Evolutionary conservation across 2,329 filamentous ascomycete species (phyloP), one percentile per base, ranked within the genome.

Genomic region (Aspergillus proliferans): DNA sequence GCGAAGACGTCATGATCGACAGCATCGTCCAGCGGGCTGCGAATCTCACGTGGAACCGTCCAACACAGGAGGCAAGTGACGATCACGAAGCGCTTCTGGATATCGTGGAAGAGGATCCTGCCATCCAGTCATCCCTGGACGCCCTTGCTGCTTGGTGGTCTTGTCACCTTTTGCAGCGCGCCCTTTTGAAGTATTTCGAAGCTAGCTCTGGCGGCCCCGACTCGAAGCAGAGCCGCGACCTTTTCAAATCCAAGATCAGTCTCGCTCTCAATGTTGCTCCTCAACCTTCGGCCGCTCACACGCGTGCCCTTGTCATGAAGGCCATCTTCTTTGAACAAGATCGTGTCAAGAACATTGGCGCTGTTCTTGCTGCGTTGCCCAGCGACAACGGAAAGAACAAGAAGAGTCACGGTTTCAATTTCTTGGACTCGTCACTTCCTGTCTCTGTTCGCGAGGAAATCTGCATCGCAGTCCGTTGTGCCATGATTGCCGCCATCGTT

Each of bases 71-170:
- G 59, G 82, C 84, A 26, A 79, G 83, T 0, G 72, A 77, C 40
- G 74, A 78, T 3, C 74, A 77, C 19, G 85, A 88, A 54, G 82
- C 85, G 46, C 83, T 87, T 43, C 86, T 94, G 77, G 87, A 94
- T 63, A 78, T 81, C 5, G 88, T 95, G 1, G 87, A 93, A 3
- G 87, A 93, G 51, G 92, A 96, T 61, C 82, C 83, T 46, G 85
- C 89, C 2, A 87, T 96, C 52, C 83, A 87, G 46, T 93, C 88
- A 15, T 88, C 91, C 0, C 80, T 96, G 56, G 92, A 96, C 67
- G 90, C 89, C 10, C 82, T 96, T 46, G 88, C 91, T 6, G 88
- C 91, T 2, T 96, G 91, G 91, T 93, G 85, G 75, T 94, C 91
- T 0, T 88, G 83, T 54, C 77, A 85, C 48, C 76, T 82, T 10